Evolutionary conservation across 176 grass and related monocot species (phyloP).

Genomic region (Microstegium vimineum): DNA sequence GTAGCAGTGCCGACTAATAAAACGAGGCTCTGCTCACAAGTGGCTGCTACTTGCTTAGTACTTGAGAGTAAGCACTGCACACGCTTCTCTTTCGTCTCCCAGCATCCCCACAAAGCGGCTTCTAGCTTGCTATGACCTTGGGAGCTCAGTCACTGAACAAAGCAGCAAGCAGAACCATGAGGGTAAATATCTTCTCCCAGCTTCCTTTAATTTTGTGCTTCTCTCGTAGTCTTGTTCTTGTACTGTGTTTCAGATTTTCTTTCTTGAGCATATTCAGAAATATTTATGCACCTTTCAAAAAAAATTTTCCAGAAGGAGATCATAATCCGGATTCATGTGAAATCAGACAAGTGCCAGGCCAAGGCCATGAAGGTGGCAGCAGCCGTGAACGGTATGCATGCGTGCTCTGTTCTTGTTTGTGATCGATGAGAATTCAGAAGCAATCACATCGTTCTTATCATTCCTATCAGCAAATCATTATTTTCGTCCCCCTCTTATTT

Average conservation of each 20-base stretch:
- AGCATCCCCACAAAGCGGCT: neutral
- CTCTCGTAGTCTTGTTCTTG: neutral
- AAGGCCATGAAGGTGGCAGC: slow-evolving; percentile 55
- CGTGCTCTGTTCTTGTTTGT: neutral
- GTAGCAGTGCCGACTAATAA: neutral
- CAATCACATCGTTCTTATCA: neutral
- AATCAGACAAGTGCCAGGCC: slow-evolving; percentile 26
- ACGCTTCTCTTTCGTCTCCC: neutral
- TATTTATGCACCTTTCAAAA: neutral
- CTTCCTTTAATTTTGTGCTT: neutral
- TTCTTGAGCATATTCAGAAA: neutral
- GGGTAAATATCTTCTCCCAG: slow-evolving; percentile 2
- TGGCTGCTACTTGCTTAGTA: neutral
- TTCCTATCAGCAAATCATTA: neutral
- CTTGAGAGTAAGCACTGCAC: neutral
- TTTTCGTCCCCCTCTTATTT: neutral
- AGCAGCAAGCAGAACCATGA: slow-evolving; percentile 31
- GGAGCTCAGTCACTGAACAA: neutral
- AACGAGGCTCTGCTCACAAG: neutral
- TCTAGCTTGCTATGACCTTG: neutral
- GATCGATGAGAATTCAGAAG: neutral
- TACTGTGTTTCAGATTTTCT: neutral
- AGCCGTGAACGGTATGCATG: neutral
- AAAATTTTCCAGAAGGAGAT: slow-evolving; percentile 49
- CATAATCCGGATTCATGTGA: slow-evolving; percentile 39